Conservation (phyloP, 257 asterid genomes). For the Petunia axillaris region DNA sequence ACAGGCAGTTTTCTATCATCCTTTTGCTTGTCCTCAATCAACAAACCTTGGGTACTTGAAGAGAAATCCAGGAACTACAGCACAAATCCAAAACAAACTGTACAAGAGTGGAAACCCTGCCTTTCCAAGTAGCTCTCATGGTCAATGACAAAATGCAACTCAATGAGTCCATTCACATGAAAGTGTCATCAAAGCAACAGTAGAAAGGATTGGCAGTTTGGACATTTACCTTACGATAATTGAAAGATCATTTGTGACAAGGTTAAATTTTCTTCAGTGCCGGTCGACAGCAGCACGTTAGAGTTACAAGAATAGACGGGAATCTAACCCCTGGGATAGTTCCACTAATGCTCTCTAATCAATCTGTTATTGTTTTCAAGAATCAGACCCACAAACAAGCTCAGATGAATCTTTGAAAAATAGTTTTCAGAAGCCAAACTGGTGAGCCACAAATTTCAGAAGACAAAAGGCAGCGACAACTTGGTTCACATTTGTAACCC, state of each 20-base stretch:
- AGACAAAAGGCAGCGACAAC: constrained; percentile 19
- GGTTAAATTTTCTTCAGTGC: neutral
- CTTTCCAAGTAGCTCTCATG: neutral
- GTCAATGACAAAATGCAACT: neutral
- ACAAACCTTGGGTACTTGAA: neutral
- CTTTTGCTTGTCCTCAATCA: neutral
- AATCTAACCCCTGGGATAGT: neutral
- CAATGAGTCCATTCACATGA: neutral
- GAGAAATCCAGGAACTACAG: neutral
- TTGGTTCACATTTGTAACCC: neutral
- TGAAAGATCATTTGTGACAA: neutral
- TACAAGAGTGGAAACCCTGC: constrained; percentile 10
- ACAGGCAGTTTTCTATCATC: neutral
- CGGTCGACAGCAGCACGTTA: neutral
- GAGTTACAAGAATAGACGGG: neutral
- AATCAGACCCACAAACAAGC: constrained; percentile 7
- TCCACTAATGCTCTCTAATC: neutral
- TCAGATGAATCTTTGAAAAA: neutral
- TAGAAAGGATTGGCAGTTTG: neutral
- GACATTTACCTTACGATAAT: too few species aligned
- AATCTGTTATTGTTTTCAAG: neutral
- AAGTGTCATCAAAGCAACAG: neutral
- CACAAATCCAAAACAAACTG: neutral
- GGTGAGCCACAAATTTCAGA: neutral
- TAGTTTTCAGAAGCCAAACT: neutral